Base-by-base conservation (phyloP, 371 early-diverging fungal species). In the Mortierella sp. region DNA sequence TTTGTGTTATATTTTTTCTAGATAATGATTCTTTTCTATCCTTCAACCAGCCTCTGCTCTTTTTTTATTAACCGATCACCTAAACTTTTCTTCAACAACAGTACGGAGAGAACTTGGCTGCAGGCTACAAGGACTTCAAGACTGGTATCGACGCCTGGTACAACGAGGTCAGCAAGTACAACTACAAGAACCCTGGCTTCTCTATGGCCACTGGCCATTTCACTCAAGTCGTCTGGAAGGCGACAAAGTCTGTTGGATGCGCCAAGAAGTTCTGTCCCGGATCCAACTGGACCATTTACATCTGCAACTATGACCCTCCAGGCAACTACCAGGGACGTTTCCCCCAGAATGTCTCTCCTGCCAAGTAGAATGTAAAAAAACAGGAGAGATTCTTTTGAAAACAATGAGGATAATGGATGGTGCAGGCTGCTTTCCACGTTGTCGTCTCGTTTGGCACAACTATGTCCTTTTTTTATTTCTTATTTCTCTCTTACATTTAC, bases 171-270 rank as follows among this genome's bases (percentile, higher is more conserved):
- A 83, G 81, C 72, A 7, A 79, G 0, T 92, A 92, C 74, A 70
- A 90, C 73, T 92, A 89, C 83, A 81, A 73, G 55, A 75, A 82
- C 0, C 91, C 91, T 70, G 89, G 89, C 3, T 88, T 89, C 83
- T 21, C 77, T 26, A 38, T 19, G n/a, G 14, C 34, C 16, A 81
- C 81, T 24, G 93, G 91, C 34, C 92, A 92, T 52, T 92, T 91
- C 72, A 92, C 92, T 54, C 88, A 88, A 44, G 81, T 91, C 11
- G 93, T 91, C 21, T 93, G 93, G 92, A 89, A 89, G 60, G 65
- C 75, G 7, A 92, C 91, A 16, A 89, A 81, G 28, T 57, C 89
- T 45, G 82, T 93, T 13, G 92, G 93, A 5, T 93, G 93, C 58
- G 93, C 91, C 85, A 88, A 90, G 74, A 84, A 79, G 55, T 76